Percentiles rank a stretch among this genome's conserved stretches.
These are phyloP conservation scores for Gremmenia infestans DNA, from an alignment of 2,329 filamentous ascomycete genomes.

Conservation along the genomic window DNA sequence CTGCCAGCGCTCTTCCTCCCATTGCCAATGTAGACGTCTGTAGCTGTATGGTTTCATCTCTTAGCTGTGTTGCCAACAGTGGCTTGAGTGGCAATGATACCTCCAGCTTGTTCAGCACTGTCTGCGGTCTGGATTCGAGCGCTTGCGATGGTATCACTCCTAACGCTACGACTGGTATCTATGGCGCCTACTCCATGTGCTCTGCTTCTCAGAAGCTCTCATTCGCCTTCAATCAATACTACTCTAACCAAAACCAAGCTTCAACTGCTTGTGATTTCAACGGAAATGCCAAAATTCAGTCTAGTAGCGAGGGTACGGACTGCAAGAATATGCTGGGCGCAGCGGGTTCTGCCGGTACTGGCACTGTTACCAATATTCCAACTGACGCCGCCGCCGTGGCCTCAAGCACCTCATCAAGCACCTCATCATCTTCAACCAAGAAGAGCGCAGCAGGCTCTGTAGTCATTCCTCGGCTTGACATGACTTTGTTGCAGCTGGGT, in stretches of 20 bases:
- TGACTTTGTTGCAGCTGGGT: conserved; percentile 42
- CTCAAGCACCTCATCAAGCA: conserved; percentile 24
- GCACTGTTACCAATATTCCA: conserved; percentile 46
- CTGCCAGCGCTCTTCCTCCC: conserved; percentile 69
- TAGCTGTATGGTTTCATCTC: conserved; percentile 73
- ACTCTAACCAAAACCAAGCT: conserved; percentile 49
- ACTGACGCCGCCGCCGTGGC: conserved; percentile 35
- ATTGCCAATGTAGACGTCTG: conserved; percentile 75
- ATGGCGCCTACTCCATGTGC: conserved; percentile 78
- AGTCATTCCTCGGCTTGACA: conserved; percentile 40
- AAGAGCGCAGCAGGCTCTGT: conserved; percentile 36
- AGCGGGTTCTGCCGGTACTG: conserved; percentile 58
- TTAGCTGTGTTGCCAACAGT: conserved; percentile 64
- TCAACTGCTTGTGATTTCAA: conserved; percentile 65
- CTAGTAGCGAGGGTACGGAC: conserved; percentile 40
- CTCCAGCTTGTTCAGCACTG: conserved; percentile 65
- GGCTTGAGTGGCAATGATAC: conserved; percentile 54
- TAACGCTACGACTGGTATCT: conserved; percentile 63
- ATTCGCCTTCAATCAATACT: conserved; percentile 71
- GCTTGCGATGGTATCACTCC: conserved; percentile 64
- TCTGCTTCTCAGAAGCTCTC: conserved; percentile 63
- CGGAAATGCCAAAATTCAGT: conserved; percentile 55
- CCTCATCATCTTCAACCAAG: conserved; percentile 16
- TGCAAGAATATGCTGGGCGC: conserved; percentile 57
- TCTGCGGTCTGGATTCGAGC: conserved; percentile 55